Percentiles rank a stretch among this genome's conserved stretches.
Evolutionary conservation across 2,329 filamentous ascomycete genomes (phyloP).

Genomic region (Neofusicoccum umdonicola): DNA sequence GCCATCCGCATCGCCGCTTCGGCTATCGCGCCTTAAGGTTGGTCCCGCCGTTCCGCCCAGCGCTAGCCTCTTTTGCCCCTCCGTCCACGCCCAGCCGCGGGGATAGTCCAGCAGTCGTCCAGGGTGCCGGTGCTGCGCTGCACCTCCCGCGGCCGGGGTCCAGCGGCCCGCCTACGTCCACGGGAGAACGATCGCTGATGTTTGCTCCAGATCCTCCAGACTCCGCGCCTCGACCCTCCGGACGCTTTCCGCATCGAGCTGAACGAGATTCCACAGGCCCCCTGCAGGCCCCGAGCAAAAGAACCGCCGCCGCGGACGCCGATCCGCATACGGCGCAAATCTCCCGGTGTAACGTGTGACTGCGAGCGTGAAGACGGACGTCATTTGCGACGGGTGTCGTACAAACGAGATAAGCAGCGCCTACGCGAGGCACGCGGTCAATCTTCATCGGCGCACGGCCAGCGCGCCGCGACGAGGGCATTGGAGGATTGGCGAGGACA

Average conservation of each 20-base stretch:
- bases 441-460: conserved; percentile 18
- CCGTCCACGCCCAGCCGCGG: neutral
- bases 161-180: neutral
- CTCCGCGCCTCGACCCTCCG: neutral
- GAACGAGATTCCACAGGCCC: neutral
- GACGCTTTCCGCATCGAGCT: neutral
- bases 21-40: conserved; percentile 17
- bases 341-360: conserved; percentile 15
- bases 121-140: neutral
- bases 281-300: conserved; percentile 15
- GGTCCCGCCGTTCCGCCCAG: conserved; percentile 17
- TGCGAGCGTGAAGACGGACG: conserved; percentile 16
- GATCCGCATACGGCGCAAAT: conserved; percentile 9
- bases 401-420: conserved; percentile 13
- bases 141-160: neutral
- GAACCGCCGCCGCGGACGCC: conserved; percentile 3
- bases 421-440: neutral
- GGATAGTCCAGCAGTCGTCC: neutral
- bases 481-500: conserved; percentile 6
- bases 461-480: neutral
- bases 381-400: conserved; percentile 17
- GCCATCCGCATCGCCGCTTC: conserved; percentile 12
- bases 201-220: neutral
- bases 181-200: neutral
- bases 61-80: neutral